Percentiles rank a stretch among this genome's conserved stretches.
Evolutionary conservation across 1,139 yeast genomes (phyloP).

Genomic region (Geotrichum histeridarum): DNA sequence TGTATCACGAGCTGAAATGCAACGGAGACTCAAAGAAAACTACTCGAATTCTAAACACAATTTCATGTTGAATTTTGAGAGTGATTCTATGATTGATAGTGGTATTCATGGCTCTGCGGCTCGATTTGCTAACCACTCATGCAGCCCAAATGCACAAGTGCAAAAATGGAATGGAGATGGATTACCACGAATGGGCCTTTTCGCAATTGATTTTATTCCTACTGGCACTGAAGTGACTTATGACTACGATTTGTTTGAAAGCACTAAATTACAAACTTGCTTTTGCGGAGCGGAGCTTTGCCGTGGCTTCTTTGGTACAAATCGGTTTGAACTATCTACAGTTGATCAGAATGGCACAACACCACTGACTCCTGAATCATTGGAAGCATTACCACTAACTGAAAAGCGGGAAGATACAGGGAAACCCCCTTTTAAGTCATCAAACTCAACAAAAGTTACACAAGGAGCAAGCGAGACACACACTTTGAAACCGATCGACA

Average conservation of each 20-base stretch:
- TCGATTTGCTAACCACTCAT: constrained; percentile 43
- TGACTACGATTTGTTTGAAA: constrained; percentile 41
- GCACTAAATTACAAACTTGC: constrained; percentile 38
- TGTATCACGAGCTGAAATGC: constrained; percentile 33
- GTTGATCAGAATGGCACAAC: too few species aligned
- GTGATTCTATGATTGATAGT: constrained; percentile 39
- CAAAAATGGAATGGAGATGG: constrained; percentile 42
- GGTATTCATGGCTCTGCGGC: constrained; percentile 41
- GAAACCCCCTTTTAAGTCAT: too few species aligned
- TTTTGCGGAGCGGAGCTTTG: constrained; percentile 39
- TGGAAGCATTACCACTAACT: too few species aligned
- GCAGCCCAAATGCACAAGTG: constrained; percentile 41
- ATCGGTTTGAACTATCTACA: too few species aligned
- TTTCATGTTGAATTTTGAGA: constrained; percentile 38
- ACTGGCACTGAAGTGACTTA: constrained; percentile 41
- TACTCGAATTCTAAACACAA: constrained; percentile 29
- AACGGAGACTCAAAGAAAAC: constrained; percentile 29
- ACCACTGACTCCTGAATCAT: too few species aligned
- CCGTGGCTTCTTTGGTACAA: constrained; percentile 34
- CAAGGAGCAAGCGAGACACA: too few species aligned
- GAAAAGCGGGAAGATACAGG: too few species aligned
- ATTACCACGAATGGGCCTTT: constrained; percentile 40
- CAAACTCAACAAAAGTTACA: too few species aligned
- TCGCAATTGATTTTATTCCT: constrained; percentile 38
- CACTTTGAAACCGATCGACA: too few species aligned